Percentiles rank a stretch among this genome's conserved stretches.
Conservation (phyloP, 2,329 filamentous ascomycete genomes). For the Helotiales sp. region DNA sequence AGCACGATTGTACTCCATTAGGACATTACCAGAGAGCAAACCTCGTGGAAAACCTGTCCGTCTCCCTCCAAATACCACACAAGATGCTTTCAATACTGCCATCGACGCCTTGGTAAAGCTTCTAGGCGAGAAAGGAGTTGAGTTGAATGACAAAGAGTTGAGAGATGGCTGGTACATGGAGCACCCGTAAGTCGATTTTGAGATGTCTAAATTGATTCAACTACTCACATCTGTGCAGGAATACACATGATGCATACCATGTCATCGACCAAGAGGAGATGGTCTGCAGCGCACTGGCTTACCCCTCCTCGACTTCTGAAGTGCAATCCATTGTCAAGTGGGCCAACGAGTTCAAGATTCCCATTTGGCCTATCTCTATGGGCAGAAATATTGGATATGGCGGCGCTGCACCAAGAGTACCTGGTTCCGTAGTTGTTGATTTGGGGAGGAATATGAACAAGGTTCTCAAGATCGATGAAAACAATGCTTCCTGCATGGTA, state of each 20-base stretch:
- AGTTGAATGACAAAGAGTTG: conserved; percentile 39
- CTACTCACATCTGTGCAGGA: conserved; percentile 19
- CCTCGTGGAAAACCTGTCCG: conserved; percentile 29
- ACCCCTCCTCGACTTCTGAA: conserved; percentile 50
- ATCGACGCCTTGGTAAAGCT: conserved; percentile 31
- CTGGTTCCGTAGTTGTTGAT: conserved; percentile 49
- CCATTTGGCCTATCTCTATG: conserved; percentile 55
- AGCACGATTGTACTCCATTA: conserved; percentile 31
- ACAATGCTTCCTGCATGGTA: conserved; percentile 55
- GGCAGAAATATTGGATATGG: conserved; percentile 59
- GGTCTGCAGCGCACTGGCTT: conserved; percentile 50
- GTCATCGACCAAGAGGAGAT: conserved; percentile 50
- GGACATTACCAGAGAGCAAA: conserved; percentile 33
- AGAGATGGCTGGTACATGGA: conserved; percentile 46
- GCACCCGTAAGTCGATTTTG: conserved; percentile 39
- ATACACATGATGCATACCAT: conserved; percentile 51
- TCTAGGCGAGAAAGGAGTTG: conserved; percentile 37
- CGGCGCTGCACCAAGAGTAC: conserved; percentile 57
- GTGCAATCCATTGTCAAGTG: conserved; percentile 53
- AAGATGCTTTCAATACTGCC: conserved; percentile 35
- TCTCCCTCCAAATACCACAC: conserved; percentile 38
- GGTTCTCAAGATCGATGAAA: conserved; percentile 56
- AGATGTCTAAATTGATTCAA: not conserved
- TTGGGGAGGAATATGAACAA: conserved; percentile 52
- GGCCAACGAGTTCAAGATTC: conserved; percentile 51